A percentile compares a stretch with the other conserved stretches of the same genome.
These are phyloP conservation scores for Boehmeria nivea DNA, from an alignment of 306 rosid genomes.

Conservation along the genomic window DNA sequence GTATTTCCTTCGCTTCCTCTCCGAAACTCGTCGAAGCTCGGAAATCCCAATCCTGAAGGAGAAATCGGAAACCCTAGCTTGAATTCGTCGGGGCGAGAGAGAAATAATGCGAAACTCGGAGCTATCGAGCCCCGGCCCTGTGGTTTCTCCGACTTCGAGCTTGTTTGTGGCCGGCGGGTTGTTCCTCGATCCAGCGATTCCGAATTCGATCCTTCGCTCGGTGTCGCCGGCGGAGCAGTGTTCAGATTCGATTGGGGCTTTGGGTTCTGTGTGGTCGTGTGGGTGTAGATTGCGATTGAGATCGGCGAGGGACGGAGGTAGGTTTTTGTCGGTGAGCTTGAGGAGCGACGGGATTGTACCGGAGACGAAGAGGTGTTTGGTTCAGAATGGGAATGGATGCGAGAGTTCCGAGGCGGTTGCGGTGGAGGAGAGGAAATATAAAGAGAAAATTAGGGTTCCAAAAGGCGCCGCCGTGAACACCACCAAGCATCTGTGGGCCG, in stretches of 20 bases:
- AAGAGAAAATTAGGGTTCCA: constrained; percentile 35
- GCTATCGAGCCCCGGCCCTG: constrained; percentile 16
- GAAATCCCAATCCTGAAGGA: too few relatives aligned
- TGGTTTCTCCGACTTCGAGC: constrained; percentile 23
- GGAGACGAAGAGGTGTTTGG: constrained; percentile 42
- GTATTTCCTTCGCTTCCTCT: too few relatives aligned
- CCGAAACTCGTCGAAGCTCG: too few relatives aligned
- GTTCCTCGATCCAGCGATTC: constrained; percentile 55
- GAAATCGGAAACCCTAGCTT: too few relatives aligned
- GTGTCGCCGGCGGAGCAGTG: constrained; percentile 24
- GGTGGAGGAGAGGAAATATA: constrained; percentile 26
- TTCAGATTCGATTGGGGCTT: constrained; percentile 18
- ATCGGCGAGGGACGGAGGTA: constrained; percentile 16
- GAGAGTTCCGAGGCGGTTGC: constrained; percentile 37
- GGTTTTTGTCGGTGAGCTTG: constrained; percentile 67
- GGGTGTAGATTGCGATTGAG: constrained; percentile 13
- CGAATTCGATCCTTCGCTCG: constrained; percentile 45
- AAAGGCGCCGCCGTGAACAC: constrained; percentile 64
- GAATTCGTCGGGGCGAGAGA: not conserved
- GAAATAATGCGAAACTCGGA: constrained; percentile 30
- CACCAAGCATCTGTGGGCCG: constrained; percentile 91
- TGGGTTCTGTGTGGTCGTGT: constrained; percentile 14
- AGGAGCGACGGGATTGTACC: constrained; percentile 36
- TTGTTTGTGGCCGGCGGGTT: constrained; percentile 47
- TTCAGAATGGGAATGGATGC: constrained; percentile 45